Base-by-base conservation (phyloP, 2,329 filamentous ascomycete species). In the Phaeomoniella chlamydospora region DNA sequence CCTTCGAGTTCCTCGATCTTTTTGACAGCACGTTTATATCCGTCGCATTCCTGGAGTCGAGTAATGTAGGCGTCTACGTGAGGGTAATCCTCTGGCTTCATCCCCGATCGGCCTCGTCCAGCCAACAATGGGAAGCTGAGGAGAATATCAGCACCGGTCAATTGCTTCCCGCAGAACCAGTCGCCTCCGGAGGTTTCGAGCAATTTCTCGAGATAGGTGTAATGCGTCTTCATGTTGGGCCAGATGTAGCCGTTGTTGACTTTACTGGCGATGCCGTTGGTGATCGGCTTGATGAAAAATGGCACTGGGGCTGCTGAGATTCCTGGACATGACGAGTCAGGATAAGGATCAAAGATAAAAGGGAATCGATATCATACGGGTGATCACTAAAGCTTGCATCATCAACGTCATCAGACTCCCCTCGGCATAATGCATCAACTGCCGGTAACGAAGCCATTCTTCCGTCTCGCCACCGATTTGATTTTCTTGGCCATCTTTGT, bases 341-440 rank as follows among this genome's bases (percentile, higher is more conserved):
- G 29, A 34, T 17, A 18, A 13, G 33, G n/a, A 32, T n/a, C n/a
- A 13, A 29, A n/a, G 19, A 29, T 11, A n/a, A 9, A 39, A 9
- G 31, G 31, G 11, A 15, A 18, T 12, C 10, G 18, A 11, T 11
- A 10, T 56, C 66, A 47, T 63, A 68, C 69, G 60, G 32, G 67
- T 51, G 14, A 80, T 61, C 16, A 93, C 58, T 12, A 90, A 51
- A 11, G 66, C 60, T 41, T 83, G 57, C 1, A 87, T 57, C 42
- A 90, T 54, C 33, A 75, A 62, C 0, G 74, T 70, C 78, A 92
- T 90, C 41, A 94, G 59, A 41, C 73, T 83, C 9, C 87, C 88
- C 59, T 94, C 88, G 4, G 74, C 68, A 56, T 87, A 94, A 54
- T 94, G 80, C 67, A 94, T 72, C 45, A 74, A 74, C 52, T 84